Conservation (phyloP, 139 green algal genomes). For the Chlorella sp. region DNA sequence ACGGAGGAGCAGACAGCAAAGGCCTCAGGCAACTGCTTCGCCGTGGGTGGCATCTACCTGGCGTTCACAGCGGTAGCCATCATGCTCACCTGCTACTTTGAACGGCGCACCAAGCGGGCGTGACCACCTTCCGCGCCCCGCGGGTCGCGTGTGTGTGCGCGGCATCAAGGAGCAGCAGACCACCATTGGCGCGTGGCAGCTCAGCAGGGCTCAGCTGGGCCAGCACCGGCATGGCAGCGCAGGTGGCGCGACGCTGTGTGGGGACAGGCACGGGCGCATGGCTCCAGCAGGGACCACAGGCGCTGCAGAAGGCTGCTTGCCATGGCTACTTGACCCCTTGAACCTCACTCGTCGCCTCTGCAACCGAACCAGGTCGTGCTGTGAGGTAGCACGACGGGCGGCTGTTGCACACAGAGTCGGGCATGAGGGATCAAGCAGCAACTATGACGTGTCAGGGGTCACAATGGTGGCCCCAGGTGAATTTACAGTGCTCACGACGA, state of each 20-base stretch:
- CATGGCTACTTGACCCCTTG: no score
- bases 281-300: not conserved
- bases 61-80: conserved; percentile 31
- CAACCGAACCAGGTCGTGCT: no score
- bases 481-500: no score
- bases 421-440: no score
- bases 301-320: no score
- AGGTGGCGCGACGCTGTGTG: not conserved
- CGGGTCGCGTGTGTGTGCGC: not conserved
- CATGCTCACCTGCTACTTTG: conserved; percentile 13
- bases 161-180: no score
- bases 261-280: not conserved
- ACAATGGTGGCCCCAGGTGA: no score
- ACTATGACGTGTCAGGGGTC: no score
- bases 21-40: conserved; percentile 36
- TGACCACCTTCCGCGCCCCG: not conserved
- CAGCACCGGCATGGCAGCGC: no score
- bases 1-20: conserved; percentile 30
- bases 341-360: no score
- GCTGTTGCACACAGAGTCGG: no score
- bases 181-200: not conserved
- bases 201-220: not conserved
- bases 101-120: not conserved
- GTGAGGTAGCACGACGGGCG: no score
- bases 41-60: conserved; percentile 40